Percentiles rank a stretch among this genome's conserved stretches.
These are phyloP conservation scores for Fragilariopsis cylindrus DNA, from an alignment of 108 stramenopile genomes.

Conservation along the genomic window DNA sequence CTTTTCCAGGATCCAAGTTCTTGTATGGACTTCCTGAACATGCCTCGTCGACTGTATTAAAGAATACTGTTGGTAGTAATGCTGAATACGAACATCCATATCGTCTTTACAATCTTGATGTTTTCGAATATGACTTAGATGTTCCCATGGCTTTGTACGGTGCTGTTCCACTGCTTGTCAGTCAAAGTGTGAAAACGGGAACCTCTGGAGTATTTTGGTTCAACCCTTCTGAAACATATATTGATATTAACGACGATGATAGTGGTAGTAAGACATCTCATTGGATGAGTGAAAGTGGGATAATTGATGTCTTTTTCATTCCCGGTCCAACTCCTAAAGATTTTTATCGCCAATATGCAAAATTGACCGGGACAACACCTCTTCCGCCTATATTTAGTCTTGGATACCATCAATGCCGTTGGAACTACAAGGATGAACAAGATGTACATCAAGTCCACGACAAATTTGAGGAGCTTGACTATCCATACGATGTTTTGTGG, in stretches of 20 bases:
- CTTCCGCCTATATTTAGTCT: constrained; percentile 96
- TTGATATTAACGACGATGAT: constrained; percentile 78
- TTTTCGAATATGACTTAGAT: constrained; percentile 99
- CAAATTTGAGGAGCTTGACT: constrained; percentile 95
- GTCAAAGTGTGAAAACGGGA: constrained; percentile 64
- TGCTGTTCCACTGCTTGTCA: constrained; percentile 86
- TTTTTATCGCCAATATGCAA: constrained; percentile 88
- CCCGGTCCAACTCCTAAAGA: constrained; percentile 74
- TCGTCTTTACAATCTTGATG: constrained; percentile 98
- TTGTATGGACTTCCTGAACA: constrained; percentile 98
- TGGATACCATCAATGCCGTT: constrained; percentile 99
- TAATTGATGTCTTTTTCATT: constrained; percentile 88
- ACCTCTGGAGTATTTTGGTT: constrained; percentile 95
- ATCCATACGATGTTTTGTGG: constrained; percentile 99
- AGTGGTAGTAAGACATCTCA: constrained; percentile 60
- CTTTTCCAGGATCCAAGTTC: constrained; percentile 78
- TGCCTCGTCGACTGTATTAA: constrained; percentile 86
- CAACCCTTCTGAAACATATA: constrained; percentile 99
- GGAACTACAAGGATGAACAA: constrained; percentile 98
- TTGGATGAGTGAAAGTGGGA: constrained; percentile 95
- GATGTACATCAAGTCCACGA: constrained; percentile 92
- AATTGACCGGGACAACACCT: constrained; percentile 81
- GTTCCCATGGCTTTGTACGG: constrained; percentile 99
- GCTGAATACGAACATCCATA: constrained; percentile 93
- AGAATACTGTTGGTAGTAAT: constrained; percentile 72